A percentile compares a stretch with the other conserved stretches of the same genome.
phyloP scores from a whole-genome alignment of 345 rosid species.

The Citrus glauca region DNA sequence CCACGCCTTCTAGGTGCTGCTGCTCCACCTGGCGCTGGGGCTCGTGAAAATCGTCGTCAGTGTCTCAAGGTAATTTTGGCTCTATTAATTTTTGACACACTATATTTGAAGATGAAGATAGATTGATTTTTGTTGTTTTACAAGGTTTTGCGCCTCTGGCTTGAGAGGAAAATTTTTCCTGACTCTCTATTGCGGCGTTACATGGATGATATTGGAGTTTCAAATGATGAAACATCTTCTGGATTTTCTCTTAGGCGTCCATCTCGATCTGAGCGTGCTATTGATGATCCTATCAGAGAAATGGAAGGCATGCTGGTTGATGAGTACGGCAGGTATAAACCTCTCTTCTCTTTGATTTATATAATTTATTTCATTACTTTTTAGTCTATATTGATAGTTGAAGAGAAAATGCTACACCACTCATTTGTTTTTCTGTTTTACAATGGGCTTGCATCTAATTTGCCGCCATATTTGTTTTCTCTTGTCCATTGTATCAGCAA shows the following conservation, averaged over 20 bases:
- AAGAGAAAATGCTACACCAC: background rate
- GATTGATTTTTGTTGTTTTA: slow-evolving; percentile 19
- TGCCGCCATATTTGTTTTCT: slow-evolving; percentile 13
- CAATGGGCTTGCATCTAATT: background rate
- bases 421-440: background rate
- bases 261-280: slow-evolving; percentile 85
- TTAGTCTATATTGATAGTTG: background rate
- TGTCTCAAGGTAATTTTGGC: slow-evolving; percentile 73
- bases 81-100: background rate
- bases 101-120: slow-evolving; percentile 12
- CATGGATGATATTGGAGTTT: slow-evolving; percentile 79
- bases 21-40: slow-evolving; percentile 79
- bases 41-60: slow-evolving; percentile 94
- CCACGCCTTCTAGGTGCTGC: slow-evolving; percentile 95
- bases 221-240: slow-evolving; percentile 61
- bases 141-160: slow-evolving; percentile 90
- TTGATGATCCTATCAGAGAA: slow-evolving; percentile 92
- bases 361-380: background rate
- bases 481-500: slow-evolving; percentile 49
- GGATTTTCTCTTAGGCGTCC: slow-evolving; percentile 74
- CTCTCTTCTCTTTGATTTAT: background rate
- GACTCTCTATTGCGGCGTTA: slow-evolving; percentile 64
- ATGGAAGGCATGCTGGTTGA: slow-evolving; percentile 99
- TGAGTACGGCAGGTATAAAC: slow-evolving; percentile 90
- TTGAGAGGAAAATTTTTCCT: slow-evolving; percentile 85